Conservation (phyloP, 179 eudicot genomes). For the Actinidia polygama region DNA sequence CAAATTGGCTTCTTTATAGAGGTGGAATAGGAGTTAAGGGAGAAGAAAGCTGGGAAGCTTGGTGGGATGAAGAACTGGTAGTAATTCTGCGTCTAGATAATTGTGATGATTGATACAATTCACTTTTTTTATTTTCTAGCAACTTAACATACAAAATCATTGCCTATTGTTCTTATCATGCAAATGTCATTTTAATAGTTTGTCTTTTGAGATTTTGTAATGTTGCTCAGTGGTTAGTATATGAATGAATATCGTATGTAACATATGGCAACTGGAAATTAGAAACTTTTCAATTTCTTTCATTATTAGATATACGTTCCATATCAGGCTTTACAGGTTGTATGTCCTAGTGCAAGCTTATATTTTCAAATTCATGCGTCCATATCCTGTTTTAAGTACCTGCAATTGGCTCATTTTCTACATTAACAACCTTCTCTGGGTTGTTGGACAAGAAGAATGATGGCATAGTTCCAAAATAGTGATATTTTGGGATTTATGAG, state of each 20-base stretch:
- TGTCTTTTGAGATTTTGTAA: background rate
- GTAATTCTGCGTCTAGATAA: constrained; percentile 9
- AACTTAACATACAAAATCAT: background rate
- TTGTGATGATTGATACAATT: background rate
- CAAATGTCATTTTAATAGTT: background rate
- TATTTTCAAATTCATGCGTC: background rate
- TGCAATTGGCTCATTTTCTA: background rate
- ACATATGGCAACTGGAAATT: background rate
- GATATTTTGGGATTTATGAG: background rate
- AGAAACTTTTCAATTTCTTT: background rate
- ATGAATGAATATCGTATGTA: background rate
- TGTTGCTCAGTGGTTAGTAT: background rate
- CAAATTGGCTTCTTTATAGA: constrained; percentile 98
- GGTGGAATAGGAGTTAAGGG: constrained; percentile 99
- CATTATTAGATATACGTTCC: no score
- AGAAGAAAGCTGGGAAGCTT: constrained; percentile 99
- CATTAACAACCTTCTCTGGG: background rate
- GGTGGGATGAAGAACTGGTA: constrained; percentile 99
- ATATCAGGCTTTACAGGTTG: no score
- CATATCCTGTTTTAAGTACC: background rate
- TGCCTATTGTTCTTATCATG: background rate
- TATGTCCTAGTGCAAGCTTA: background rate
- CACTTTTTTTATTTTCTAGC: background rate
- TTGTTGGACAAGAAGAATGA: background rate
- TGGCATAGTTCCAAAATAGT: background rate